Evolutionary conservation across 805 yeast species (phyloP).

Genomic region (Yamadazyma olivae): DNA sequence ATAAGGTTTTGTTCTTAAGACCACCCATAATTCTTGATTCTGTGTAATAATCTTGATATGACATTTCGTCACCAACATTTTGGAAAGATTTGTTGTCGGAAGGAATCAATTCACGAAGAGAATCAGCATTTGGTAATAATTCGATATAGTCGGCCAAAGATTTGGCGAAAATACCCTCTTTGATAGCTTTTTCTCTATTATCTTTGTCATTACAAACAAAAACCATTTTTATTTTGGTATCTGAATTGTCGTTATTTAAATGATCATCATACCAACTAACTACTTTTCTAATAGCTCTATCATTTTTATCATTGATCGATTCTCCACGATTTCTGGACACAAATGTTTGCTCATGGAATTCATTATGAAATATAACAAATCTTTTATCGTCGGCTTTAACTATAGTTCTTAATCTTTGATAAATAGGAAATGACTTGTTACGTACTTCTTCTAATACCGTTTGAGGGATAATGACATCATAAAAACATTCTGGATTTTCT

Average conservation of each 20-base stretch:
- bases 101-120: conserved; percentile 76
- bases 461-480: conserved; percentile 92
- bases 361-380: conserved; percentile 90
- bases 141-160: conserved; percentile 70
- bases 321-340: conserved; percentile 63
- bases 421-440: conserved; percentile 82
- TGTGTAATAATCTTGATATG: conserved; percentile 75
- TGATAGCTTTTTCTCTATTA: conserved; percentile 55
- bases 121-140: conserved; percentile 66
- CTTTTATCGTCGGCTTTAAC: conserved; percentile 76
- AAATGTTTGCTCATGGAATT: conserved; percentile 72
- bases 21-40: conserved; percentile 89
- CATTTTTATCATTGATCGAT: conserved; percentile 84
- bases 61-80: conserved; percentile 41
- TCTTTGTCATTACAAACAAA: conserved; percentile 76
- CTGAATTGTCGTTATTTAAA: conserved; percentile 33
- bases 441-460: conserved; percentile 92
- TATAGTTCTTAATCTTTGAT: conserved; percentile 75
- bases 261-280: conserved; percentile 73
- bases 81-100: conserved; percentile 14
- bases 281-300: conserved; percentile 78
- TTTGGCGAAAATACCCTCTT: conserved; percentile 52
- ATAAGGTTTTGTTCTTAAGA: conserved; percentile 76
- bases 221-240: conserved; percentile 44
- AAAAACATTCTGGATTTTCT: conserved; percentile 73